A percentile compares a stretch with the other conserved stretches of the same genome.
Conservation (phyloP, 1,139 yeast species). For the Groenewaldozyma auringiensis region DNA sequence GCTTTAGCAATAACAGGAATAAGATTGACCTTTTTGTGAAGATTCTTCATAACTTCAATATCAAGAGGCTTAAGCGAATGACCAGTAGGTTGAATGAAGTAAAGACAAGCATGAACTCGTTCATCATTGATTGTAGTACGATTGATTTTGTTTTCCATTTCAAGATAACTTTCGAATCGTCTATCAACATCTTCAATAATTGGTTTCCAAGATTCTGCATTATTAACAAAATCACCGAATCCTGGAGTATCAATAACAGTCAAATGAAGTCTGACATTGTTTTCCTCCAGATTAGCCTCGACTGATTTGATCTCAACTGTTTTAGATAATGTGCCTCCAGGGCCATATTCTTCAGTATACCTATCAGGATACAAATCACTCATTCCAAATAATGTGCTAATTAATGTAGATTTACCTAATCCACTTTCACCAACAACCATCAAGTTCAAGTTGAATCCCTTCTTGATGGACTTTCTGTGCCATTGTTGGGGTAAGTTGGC, state of each 20-base stretch:
- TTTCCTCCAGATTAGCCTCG: slow-evolving; percentile 76
- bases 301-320: slow-evolving; percentile 61
- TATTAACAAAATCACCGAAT: slow-evolving; percentile 87
- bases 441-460: slow-evolving; percentile 87
- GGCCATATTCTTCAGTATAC: slow-evolving; percentile 27
- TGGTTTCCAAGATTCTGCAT: slow-evolving; percentile 86
- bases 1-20: slow-evolving; percentile 94
- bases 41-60: slow-evolving; percentile 77
- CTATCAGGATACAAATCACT: slow-evolving; percentile 45
- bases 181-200: slow-evolving; percentile 82
- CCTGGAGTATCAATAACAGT: slow-evolving; percentile 90
- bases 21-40: slow-evolving; percentile 86
- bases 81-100: slow-evolving; percentile 96
- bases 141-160: slow-evolving; percentile 79
- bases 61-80: slow-evolving; percentile 87
- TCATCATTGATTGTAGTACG: slow-evolving; percentile 73
- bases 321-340: slow-evolving; percentile 23
- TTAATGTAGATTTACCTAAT: slow-evolving; percentile 86
- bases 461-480: slow-evolving; percentile 90
- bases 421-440: slow-evolving; percentile 81
- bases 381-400: slow-evolving; percentile 83
- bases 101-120: slow-evolving; percentile 95
- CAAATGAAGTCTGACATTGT: slow-evolving; percentile 80
- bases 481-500: slow-evolving; percentile 98
- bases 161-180: slow-evolving; percentile 82